Evolutionary conservation across 805 yeast species (phyloP), one percentile per base, ranked within the genome.

Genomic region (Spencermartinsiella europaea): DNA sequence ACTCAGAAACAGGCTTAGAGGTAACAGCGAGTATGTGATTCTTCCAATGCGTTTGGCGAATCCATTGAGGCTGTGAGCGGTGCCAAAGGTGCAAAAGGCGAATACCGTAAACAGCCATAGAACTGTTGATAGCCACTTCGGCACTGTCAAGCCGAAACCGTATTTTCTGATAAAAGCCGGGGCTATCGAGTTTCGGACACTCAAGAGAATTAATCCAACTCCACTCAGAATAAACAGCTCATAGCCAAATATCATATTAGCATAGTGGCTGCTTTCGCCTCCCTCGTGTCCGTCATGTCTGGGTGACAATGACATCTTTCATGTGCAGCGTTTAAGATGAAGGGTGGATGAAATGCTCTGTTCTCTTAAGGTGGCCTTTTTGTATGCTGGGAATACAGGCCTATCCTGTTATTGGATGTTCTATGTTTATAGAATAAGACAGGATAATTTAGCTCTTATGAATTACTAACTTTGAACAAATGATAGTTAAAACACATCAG

Each of bases 21-120:
- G 96, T 56, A 90, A 66, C 46, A 83, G 72, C 5, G 91, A 83
- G 17, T 82, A 83, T 1, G 88, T 72, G 1, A 89, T 73, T 56
- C 95, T 73, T 0, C 97, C 97, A 41, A 84, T 58, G 34, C 96
- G 70, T 54, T 87, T 87, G 1, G 93, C 82, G 16, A 90, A 65
- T 41, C 85, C 63, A 59, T 88, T 93, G 28, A 54, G 17, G 1
- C 48, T 40, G 10, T 28, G 37, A 1, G 47, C 39, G 17, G 10
- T 79, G 66, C 36, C 81, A 78, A 3, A 80, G 67, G 33, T 81
- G 79, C 19, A 67, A 58, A n/a, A 77, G 52, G 4, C 79, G 64
- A 34, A 77, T 58, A 0, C 64, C 0, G 38, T 15, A 20, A 48
- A 28, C 4, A 40, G 38, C 47, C 50, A 48, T 28, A 34, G 28